phyloP scores from a whole-genome alignment of 768 basidiomycete genomes.

The Cystofilobasidium ferigula region DNA sequence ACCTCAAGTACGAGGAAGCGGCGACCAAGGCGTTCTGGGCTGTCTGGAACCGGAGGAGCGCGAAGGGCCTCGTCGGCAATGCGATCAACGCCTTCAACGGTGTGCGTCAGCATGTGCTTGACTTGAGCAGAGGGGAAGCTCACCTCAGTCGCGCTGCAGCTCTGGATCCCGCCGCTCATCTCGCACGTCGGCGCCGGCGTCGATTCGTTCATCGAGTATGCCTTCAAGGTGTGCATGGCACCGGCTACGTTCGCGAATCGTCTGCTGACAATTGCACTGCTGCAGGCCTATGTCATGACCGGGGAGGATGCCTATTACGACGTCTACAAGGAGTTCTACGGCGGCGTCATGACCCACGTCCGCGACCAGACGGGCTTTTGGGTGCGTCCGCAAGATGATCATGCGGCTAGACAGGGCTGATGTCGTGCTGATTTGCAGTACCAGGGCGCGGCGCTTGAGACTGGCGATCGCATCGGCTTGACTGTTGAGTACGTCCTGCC shows the following conservation, averaged over 20 bases:
- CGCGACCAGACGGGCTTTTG: constrained; percentile 75
- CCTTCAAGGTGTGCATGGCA: not conserved
- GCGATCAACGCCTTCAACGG: constrained; percentile 50
- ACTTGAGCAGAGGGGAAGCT: too few relatives aligned
- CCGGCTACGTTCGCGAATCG: not conserved
- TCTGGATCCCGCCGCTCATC: constrained; percentile 7
- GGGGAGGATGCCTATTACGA: constrained; percentile 28
- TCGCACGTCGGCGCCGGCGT: constrained; percentile 76
- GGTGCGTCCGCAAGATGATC: constrained; percentile 48
- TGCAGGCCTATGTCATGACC: constrained; percentile 59
- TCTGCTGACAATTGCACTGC: constrained; percentile 43
- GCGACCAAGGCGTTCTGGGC: constrained; percentile 86
- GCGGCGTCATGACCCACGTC: constrained; percentile 72
- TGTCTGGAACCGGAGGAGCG: constrained; percentile 80
- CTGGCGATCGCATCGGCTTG: constrained; percentile 59
- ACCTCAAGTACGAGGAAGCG: constrained; percentile 76
- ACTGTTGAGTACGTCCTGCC: constrained; percentile 61
- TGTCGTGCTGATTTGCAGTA: constrained; percentile 46
- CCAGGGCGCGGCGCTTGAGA: constrained; percentile 68
- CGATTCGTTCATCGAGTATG: constrained; percentile 79
- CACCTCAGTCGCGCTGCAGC: too few relatives aligned
- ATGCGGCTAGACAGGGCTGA: not conserved
- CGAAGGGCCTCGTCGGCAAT: constrained; percentile 74
- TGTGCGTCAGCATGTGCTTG: not conserved
- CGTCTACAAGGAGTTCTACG: constrained; percentile 13